These are phyloP conservation scores for Suhomyces maxii DNA, from an alignment of 1,139 yeast species.

Conservation along the genomic window DNA sequence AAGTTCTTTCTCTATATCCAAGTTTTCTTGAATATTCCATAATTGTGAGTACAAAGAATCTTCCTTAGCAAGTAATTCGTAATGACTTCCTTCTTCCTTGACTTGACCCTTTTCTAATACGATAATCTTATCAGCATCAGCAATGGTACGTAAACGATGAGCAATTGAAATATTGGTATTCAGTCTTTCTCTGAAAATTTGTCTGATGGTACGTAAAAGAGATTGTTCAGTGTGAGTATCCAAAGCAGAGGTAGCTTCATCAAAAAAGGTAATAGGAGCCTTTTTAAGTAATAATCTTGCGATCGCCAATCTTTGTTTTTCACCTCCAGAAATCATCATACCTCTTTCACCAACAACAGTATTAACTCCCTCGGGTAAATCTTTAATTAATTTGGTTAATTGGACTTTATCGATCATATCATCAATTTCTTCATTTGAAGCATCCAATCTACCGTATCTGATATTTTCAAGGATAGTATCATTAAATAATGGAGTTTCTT, in stretches of 20 bases:
- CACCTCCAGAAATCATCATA: slow-evolving; percentile 98
- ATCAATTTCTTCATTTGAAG: slow-evolving; percentile 70
- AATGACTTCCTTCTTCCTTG: slow-evolving; percentile 85
- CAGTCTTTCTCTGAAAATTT: slow-evolving; percentile 54
- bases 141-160: slow-evolving; percentile 88
- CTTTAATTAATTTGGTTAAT: slow-evolving; percentile 59
- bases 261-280: slow-evolving; percentile 90
- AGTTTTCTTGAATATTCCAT: slow-evolving; percentile 91
- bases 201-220: slow-evolving; percentile 67
- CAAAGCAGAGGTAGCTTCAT: slow-evolving; percentile 94
- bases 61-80: slow-evolving; percentile 50
- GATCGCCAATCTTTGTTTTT: slow-evolving; percentile 92
- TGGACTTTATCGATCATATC: slow-evolving; percentile 69
- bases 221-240: slow-evolving; percentile 96
- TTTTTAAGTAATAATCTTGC: slow-evolving; percentile 81
- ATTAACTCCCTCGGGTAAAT: slow-evolving; percentile 78
- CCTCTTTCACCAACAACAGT: slow-evolving; percentile 99
- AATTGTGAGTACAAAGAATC: slow-evolving; percentile 69
- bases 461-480: slow-evolving; percentile 87
- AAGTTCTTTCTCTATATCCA: slow-evolving; percentile 48
- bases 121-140: slow-evolving; percentile 91
- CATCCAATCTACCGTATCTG: slow-evolving; percentile 77
- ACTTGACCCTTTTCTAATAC: slow-evolving; percentile 80
- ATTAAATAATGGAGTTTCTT: slow-evolving; percentile 93
- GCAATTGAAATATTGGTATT: slow-evolving; percentile 90